Conservation (phyloP, 1,284 basidiomycete genomes). For the Apiotrichum sp. region DNA sequence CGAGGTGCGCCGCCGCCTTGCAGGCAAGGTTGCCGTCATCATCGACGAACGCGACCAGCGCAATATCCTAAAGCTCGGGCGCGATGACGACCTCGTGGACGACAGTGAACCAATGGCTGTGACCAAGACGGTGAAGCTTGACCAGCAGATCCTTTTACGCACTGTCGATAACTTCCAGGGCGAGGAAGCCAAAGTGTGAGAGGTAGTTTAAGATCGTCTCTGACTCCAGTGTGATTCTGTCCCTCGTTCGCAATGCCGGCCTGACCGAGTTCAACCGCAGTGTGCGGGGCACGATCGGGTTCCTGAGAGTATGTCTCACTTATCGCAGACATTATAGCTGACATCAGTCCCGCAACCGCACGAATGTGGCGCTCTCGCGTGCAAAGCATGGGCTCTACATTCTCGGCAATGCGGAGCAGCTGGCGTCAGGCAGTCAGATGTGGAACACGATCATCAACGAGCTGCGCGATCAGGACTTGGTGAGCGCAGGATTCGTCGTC, state of each 20-base stretch:
- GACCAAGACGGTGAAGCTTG: no score
- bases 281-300: constrained; percentile 55
- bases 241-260: constrained; percentile 54
- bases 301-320: constrained; percentile 54
- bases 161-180: constrained; percentile 71
- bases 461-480: constrained; percentile 49
- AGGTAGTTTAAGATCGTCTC: no score
- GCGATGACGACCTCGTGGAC: background rate
- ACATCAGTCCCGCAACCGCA: constrained; percentile 30
- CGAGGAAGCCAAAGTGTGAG: constrained; percentile 47
- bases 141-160: constrained; percentile 56
- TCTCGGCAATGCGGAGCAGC: constrained; percentile 56
- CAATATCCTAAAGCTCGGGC: constrained; percentile 44
- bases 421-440: constrained; percentile 43
- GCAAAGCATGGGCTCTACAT: constrained; percentile 66
- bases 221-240: constrained; percentile 53
- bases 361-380: constrained; percentile 63
- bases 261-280: constrained; percentile 5
- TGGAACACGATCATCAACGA: constrained; percentile 59
- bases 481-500: constrained; percentile 57
- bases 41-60: constrained; percentile 65
- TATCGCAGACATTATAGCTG: background rate
- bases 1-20: constrained; percentile 54
- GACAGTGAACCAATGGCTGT: no score
- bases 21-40: constrained; percentile 54